phyloP scores from a whole-genome alignment of 805 yeast genomes.

The Candida argentea region DNA sequence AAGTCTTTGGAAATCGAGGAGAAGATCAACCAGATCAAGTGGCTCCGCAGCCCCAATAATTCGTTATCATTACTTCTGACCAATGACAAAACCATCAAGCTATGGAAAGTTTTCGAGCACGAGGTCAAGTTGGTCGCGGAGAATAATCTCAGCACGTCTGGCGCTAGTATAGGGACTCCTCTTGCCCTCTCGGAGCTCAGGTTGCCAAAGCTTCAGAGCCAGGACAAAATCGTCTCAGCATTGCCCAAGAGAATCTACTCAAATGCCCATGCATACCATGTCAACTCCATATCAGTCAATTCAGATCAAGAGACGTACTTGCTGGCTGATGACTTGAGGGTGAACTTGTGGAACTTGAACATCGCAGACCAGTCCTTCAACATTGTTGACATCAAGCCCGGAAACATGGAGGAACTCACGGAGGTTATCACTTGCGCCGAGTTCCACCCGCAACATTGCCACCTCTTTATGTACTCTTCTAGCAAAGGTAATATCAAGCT shows the following conservation, averaged over 20 bases:
- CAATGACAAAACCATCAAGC: constrained; percentile 95
- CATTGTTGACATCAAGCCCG: constrained; percentile 95
- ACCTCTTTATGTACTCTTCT: constrained; percentile 88
- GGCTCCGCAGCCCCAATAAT: constrained; percentile 83
- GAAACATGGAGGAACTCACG: constrained; percentile 96
- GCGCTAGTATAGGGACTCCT: constrained; percentile 14
- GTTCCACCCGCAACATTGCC: constrained; percentile 90
- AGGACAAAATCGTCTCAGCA: constrained; percentile 91
- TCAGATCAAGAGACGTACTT: constrained; percentile 94
- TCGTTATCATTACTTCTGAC: constrained; percentile 88
- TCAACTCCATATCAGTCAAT: constrained; percentile 89
- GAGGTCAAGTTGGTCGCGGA: constrained; percentile 87
- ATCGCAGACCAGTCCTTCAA: constrained; percentile 93
- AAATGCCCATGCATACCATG: constrained; percentile 97
- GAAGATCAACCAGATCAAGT: constrained; percentile 93
- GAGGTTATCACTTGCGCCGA: constrained; percentile 96
- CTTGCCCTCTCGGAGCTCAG: constrained; percentile 38
- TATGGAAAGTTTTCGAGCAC: constrained; percentile 93
- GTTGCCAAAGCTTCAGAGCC: constrained; percentile 83
- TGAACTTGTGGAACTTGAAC: constrained; percentile 90
- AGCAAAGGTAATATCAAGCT: constrained; percentile 93
- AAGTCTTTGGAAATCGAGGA: constrained; percentile 96
- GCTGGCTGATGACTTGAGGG: constrained; percentile 87
- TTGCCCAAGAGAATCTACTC: constrained; percentile 86
- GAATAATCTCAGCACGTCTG: constrained; percentile 48